Conservation (phyloP, 345 rosid species). For the Kernera saxatilis region DNA sequence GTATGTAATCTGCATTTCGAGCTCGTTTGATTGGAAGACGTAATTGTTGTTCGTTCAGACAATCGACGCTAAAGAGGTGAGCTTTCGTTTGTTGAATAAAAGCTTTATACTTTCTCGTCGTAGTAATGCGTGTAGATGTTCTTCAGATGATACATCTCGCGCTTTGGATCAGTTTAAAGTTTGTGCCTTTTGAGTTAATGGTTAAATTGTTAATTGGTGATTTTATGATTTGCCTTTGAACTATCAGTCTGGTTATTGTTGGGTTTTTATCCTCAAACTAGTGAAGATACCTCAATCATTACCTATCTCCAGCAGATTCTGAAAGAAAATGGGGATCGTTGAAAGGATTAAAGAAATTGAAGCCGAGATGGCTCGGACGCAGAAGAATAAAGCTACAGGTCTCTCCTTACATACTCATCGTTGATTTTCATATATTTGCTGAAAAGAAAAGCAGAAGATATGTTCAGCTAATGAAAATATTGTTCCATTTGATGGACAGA, state of each 20-base stretch:
- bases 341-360: constrained; percentile 97
- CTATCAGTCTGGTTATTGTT: neutral
- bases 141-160: neutral
- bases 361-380: constrained; percentile 99
- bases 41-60: neutral
- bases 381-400: constrained; percentile 99
- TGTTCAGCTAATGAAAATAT: neutral
- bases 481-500: constrained; percentile 39
- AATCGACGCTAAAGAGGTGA: neutral
- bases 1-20: neutral
- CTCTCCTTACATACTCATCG: neutral
- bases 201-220: neutral
- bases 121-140: neutral
- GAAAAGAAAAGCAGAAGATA: neutral
- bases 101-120: no score
- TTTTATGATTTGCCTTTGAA: neutral
- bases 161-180: neutral
- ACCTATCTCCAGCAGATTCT: constrained; percentile 1
- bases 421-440: neutral
- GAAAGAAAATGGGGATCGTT: constrained; percentile 75
- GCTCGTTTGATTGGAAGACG: neutral
- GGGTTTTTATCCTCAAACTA: neutral
- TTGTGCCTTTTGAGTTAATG: neutral
- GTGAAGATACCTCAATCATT: neutral
- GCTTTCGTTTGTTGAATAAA: neutral